Evolutionary conservation across 768 basidiomycete species (phyloP).

Genomic region (Mycena venus): DNA sequence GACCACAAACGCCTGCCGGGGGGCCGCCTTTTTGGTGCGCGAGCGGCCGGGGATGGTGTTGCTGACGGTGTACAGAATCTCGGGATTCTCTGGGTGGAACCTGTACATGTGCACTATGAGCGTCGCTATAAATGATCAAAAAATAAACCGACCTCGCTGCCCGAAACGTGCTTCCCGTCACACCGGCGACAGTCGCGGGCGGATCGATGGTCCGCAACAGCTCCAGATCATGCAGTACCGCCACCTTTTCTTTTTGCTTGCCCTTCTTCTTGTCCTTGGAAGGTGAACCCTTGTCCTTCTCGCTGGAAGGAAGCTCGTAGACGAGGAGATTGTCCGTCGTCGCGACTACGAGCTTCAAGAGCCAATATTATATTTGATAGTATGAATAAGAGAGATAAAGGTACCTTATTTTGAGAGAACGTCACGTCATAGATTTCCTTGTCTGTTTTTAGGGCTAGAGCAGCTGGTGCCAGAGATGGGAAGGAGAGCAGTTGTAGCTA

Average conservation of each 20-base stretch:
- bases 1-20: constrained; percentile 72
- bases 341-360: constrained; percentile 70
- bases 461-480: constrained; percentile 66
- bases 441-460: constrained; percentile 65
- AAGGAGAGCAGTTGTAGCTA: constrained; percentile 78
- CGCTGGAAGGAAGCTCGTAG: constrained; percentile 63
- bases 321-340: constrained; percentile 75
- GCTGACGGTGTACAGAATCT: constrained; percentile 75
- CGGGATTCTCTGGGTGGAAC: constrained; percentile 65
- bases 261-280: constrained; percentile 55
- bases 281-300: constrained; percentile 26
- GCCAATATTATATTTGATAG: background rate
- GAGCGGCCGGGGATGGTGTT: constrained; percentile 77
- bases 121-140: background rate
- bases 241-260: constrained; percentile 59
- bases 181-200: constrained; percentile 61
- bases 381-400: constrained; percentile 32
- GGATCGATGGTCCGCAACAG: constrained; percentile 67
- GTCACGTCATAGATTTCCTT: constrained; percentile 91
- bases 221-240: constrained; percentile 48
- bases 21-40: constrained; percentile 64
- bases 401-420: constrained; percentile 77
- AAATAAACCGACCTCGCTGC: constrained; percentile 62
- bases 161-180: constrained; percentile 71
- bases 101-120: constrained; percentile 52